Base-by-base conservation (phyloP, 129 eudicot species). In the Flaveria trinervia region DNA sequence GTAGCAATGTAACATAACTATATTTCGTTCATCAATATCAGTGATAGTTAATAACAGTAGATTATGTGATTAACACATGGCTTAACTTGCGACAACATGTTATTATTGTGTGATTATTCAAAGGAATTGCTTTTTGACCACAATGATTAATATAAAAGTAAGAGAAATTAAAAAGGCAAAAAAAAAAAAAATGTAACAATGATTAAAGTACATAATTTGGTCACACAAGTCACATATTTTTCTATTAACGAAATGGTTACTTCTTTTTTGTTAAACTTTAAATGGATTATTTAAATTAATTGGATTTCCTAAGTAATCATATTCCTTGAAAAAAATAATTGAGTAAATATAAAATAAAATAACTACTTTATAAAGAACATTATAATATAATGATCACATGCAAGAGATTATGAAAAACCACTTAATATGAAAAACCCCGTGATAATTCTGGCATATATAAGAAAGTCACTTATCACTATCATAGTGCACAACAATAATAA, bases 401-500 rank as follows among this genome's bases (percentile, higher is more conserved):
- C 44, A 15, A 8, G 15, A 26, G 23, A 64, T 61, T 14, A 15
- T 15, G 15, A 26, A 8, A 64, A 64, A 64, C 45, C 46, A 15
- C 5, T 64, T 28, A 64, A 45, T 36, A 1, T 9, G 10, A 25
- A 28, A 25, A 61, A 25, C 2, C 67, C 67, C 67, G 67, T 61
- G 67, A 61, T 12, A 41, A 57, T 20, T 18, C 26, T 61, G 68
- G 43, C 69, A 36, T 4, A 64, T 64, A 59, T 22, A 59, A 22
- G 39, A 15, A 62, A 62, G 59, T 74, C 78, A 36, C 41, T 36
- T 36, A 36, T 36, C 41, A 60, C 78, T 74, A 44, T 18, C 72
- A 75, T 48, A 75, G 79, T 15, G 57, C 41, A 36, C 41, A 36
- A 36, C 43, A 46, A 48, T 68, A 81, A 17, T 73, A 76, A 46